Evolutionary conservation across 192 early-diverging fungal species (phyloP).

Genomic region (Backusella circina): DNA sequence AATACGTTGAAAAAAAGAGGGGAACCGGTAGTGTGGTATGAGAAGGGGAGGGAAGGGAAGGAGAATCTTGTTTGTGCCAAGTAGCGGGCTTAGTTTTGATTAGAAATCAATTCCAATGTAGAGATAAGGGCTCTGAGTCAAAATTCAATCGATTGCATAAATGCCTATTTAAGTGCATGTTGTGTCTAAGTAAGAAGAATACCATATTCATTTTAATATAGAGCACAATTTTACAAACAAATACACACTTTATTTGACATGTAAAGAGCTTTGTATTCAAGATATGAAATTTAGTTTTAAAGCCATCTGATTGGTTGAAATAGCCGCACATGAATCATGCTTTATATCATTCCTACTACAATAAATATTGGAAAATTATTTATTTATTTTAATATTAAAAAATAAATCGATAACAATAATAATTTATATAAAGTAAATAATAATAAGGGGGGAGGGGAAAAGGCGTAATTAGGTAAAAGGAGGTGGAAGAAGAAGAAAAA

Average conservation of each 20-base stretch:
- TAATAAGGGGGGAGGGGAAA: not conserved
- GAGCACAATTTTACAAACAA: not conserved
- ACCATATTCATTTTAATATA: not conserved
- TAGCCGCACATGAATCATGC: not conserved
- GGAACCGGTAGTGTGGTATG: not conserved
- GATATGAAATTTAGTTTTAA: not conserved
- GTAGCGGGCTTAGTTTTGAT: not conserved
- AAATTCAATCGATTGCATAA: not conserved
- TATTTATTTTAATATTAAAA: not conserved
- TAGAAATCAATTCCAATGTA: not conserved
- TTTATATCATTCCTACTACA: not conserved
- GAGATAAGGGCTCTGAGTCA: not conserved
- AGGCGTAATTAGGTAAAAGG: not conserved
- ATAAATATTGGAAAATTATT: not conserved
- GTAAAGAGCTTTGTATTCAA: not conserved
- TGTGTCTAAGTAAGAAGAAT: not conserved
- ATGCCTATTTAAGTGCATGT: not conserved
- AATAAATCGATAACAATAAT: not conserved
- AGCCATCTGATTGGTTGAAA: not conserved
- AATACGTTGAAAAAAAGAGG: not conserved
- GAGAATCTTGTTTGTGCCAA: not conserved
- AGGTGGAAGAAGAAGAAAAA: not conserved
- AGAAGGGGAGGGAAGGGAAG: not conserved
- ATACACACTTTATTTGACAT: not conserved
- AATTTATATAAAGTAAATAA: not conserved